Conservation (phyloP, 2,329 filamentous ascomycete species). For the Xylariaceae sp. region DNA sequence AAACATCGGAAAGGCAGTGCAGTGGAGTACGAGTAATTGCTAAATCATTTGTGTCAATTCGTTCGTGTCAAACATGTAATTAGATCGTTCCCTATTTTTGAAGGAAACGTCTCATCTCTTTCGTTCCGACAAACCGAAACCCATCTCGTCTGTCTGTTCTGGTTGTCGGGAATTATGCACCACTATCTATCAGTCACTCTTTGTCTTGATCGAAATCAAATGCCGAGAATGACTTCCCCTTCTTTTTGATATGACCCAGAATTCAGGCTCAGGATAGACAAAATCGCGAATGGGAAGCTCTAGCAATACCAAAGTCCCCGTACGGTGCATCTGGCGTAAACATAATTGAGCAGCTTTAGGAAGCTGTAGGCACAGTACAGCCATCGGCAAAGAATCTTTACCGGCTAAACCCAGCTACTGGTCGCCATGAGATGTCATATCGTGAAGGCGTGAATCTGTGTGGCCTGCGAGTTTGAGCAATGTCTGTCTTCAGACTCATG, state of each 20-base stretch:
- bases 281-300: conserved; percentile 1
- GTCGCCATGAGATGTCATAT: background rate
- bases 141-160: background rate
- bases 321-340: background rate
- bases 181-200: conserved; percentile 2
- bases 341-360: background rate
- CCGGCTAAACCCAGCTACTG: background rate
- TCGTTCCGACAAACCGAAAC: background rate
- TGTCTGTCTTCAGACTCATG: background rate
- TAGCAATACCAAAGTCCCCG: background rate
- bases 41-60: conserved; percentile 13
- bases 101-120: conserved; percentile 10
- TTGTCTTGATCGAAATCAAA: background rate
- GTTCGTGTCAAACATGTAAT: conserved; percentile 13
- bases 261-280: background rate
- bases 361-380: background rate
- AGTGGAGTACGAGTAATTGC: too few species aligned
- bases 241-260: background rate
- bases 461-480: background rate
- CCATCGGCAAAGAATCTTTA: background rate
- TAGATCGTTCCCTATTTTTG: conserved; percentile 12
- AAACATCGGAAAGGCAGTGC: too few species aligned
- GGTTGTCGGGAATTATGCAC: background rate
- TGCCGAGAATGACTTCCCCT: background rate
- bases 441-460: background rate